Base-by-base conservation (phyloP, 345 rosid species). In the Eucalyptus tenuipes region DNA sequence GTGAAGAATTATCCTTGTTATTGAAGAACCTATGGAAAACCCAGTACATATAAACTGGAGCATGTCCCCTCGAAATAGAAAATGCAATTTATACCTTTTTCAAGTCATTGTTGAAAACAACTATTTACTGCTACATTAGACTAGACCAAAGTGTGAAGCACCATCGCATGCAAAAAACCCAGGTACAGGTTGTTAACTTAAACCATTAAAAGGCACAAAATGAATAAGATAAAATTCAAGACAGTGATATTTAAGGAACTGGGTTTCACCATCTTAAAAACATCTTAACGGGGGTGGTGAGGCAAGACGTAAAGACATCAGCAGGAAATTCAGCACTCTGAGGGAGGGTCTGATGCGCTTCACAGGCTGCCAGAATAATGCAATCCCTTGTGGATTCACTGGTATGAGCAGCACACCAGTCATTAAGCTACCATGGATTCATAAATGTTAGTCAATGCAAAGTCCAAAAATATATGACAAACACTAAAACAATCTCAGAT, bases 261-360 rank as follows among this genome's bases (percentile, higher is more conserved):
- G 55, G 79, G 84, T 87, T 88, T 81, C 59, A 98, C 99, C 99
- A 98, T 94, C 96, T 96, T 92, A 98, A 92, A 89, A 99, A 99
- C 99, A 97, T 98, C 92, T 96, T 95, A 87, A 98, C 95, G 57
- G 99, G 99, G 71, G 99, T 96, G 17, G 99, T 98, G 88, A 97
- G 98, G 91, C 99, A 98, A 89, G 99, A 94, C 88, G 99, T 98
- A 87, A 98, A 98, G 88, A 98, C 96, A 91, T 98, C 99, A 88
- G 99, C 99, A 88, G 99, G 99, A 92, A 98, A 98, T 89, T 97
- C 99, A 86, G 93, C 96, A 92, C 99, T 98, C 93, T 97, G 99
- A 55, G 99, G 99, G 91, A 98, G 99, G 48, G 98, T 95, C 94
- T 98, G 99, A 33, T 96, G 99, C 42, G 96, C 98, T 93, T 97